phyloP scores from a whole-genome alignment of 305 asterid genomes.

The Rubia tinctorum region DNA sequence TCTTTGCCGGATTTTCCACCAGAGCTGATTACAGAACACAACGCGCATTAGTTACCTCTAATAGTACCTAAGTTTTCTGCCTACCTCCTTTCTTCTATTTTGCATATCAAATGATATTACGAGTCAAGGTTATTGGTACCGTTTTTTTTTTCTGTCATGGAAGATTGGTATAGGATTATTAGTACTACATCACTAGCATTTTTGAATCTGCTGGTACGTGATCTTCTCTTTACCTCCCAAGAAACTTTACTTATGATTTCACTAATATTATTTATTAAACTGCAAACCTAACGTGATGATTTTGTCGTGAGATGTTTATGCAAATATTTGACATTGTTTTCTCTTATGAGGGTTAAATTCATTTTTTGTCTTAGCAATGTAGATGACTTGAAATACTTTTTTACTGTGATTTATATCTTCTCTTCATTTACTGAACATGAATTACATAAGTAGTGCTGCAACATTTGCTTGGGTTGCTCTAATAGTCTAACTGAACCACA shows the following conservation, averaged over 20 bases:
- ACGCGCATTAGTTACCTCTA: too few relatives aligned
- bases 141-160: too few relatives aligned
- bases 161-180: too few relatives aligned
- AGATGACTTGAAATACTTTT: constrained; percentile 9
- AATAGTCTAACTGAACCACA: too few relatives aligned
- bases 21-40: too few relatives aligned
- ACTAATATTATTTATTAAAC: background rate
- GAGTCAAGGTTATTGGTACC: too few relatives aligned
- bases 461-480: constrained; percentile 41
- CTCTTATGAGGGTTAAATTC: background rate
- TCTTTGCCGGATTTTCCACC: too few relatives aligned
- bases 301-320: background rate
- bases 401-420: constrained; percentile 15
- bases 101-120: too few relatives aligned
- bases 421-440: constrained; percentile 45
- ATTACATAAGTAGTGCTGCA: constrained; percentile 70
- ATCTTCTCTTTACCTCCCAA: background rate
- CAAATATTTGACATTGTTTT: background rate
- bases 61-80: too few relatives aligned
- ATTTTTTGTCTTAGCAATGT: background rate
- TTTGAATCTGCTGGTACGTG: constrained; percentile 78
- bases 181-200: constrained; percentile 20
- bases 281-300: background rate
- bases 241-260: background rate
- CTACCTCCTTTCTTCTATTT: too few relatives aligned